Evolutionary conservation across 2,329 filamentous ascomycete genomes (phyloP).

Genomic region (Fusarium sterilihyphosum): DNA sequence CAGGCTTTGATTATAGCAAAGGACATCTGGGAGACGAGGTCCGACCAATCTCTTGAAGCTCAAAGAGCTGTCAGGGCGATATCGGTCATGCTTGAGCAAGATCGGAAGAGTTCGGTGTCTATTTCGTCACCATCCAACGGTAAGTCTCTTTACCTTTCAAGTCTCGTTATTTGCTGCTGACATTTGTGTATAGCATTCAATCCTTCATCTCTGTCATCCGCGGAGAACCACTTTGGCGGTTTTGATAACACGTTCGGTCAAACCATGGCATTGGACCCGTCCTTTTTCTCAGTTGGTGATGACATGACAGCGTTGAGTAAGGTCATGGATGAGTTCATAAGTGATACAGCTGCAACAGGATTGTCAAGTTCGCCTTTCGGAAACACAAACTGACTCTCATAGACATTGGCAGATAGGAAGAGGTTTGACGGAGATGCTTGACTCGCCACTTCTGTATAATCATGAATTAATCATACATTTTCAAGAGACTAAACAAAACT

Average conservation of each 20-base stretch:
- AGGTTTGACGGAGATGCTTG: not conserved
- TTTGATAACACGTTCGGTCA: slow-evolving; percentile 22
- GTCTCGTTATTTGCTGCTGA: not conserved
- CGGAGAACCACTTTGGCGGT: not conserved
- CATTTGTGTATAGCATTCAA: not conserved
- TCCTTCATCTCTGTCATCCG: not conserved
- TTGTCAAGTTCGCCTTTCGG: not conserved
- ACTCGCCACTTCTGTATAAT: not conserved
- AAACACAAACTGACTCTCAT: not conserved
- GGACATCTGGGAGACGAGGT: slow-evolving; percentile 2
- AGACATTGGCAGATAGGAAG: no score
- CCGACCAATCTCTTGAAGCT: slow-evolving; percentile 2
- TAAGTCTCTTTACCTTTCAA: not conserved
- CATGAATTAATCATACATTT: not conserved
- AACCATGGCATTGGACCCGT: slow-evolving; percentile 20
- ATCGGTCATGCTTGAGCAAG: not conserved
- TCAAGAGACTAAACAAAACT: not conserved
- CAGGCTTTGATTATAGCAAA: not conserved
- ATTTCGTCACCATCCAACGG: not conserved
- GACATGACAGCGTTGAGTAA: slow-evolving; percentile 7
- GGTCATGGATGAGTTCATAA: slow-evolving; percentile 8
- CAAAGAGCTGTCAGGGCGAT: slow-evolving; percentile 8
- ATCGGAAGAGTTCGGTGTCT: not conserved
- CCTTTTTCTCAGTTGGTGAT: slow-evolving; percentile 6
- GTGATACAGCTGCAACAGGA: not conserved